These are phyloP conservation scores for Alternaria sp. DNA, from an alignment of 2,329 filamentous ascomycete genomes.

Conservation along the genomic window DNA sequence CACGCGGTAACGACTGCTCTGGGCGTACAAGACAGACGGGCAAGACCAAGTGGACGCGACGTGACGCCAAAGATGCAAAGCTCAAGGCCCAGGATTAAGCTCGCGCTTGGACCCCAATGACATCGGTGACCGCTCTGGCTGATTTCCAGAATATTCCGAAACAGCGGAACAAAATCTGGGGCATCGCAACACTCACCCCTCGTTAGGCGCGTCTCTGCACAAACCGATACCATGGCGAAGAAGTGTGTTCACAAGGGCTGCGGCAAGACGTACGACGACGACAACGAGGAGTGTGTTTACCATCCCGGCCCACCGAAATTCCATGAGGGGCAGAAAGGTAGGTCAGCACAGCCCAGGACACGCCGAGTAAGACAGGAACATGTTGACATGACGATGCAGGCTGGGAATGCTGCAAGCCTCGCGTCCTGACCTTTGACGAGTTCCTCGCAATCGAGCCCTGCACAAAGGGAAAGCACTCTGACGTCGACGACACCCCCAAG, in stretches of 20 bases:
- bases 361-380: background rate
- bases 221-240: slow-evolving; percentile 64
- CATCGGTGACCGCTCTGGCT: slow-evolving; percentile 23
- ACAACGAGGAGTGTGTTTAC: slow-evolving; percentile 85
- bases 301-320: slow-evolving; percentile 92
- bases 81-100: background rate
- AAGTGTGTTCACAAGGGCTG: slow-evolving; percentile 98
- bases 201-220: background rate
- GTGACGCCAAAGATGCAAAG: slow-evolving; percentile 5
- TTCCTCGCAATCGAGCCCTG: slow-evolving; percentile 93
- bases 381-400: slow-evolving; percentile 63
- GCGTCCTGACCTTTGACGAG: slow-evolving; percentile 96
- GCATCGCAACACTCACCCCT: slow-evolving; percentile 13
- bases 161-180: slow-evolving; percentile 23
- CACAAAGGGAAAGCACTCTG: slow-evolving; percentile 91
- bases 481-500: slow-evolving; percentile 75
- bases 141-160: slow-evolving; percentile 50
- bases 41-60: background rate
- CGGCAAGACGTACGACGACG: slow-evolving; percentile 84
- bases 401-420: slow-evolving; percentile 98
- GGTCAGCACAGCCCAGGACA: slow-evolving; percentile 1
- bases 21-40: background rate
- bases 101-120: slow-evolving; percentile 34
- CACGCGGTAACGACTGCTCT: background rate
- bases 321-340: slow-evolving; percentile 98